Conservation (phyloP, 768 basidiomycete species). For the Lactifluus echinatus region DNA sequence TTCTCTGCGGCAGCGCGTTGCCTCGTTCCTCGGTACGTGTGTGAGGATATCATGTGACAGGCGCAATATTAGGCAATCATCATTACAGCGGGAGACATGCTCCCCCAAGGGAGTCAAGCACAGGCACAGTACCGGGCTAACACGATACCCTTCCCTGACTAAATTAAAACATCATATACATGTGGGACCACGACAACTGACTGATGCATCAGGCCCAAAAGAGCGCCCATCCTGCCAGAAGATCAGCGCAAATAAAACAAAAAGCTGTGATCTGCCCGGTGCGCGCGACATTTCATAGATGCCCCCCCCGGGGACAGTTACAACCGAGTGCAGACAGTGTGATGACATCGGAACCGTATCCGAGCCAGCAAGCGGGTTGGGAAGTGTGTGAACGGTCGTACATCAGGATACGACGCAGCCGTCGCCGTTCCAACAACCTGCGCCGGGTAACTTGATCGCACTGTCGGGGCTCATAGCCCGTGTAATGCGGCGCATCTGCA, state of each 20-base stretch:
- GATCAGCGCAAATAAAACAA: neutral
- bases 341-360: neutral
- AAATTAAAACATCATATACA: neutral
- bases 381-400: too few species aligned
- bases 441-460: conserved; percentile 5
- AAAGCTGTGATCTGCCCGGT: too few species aligned
- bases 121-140: neutral
- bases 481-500: conserved; percentile 5
- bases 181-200: neutral
- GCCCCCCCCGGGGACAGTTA: neutral
- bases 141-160: neutral
- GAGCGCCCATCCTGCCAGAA: neutral
- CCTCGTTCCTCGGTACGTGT: too few species aligned
- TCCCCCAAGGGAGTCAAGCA: neutral
- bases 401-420: conserved; percentile 3
- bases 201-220: neutral
- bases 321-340: neutral
- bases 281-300: neutral
- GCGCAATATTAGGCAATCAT: neutral
- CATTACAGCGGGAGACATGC: neutral
- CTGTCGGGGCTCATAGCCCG: neutral
- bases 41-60: too few species aligned
- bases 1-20: too few species aligned
- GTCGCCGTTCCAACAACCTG: conserved; percentile 11
- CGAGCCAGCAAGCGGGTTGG: too few species aligned